Evolutionary conservation across 1,284 basidiomycete species (phyloP), one percentile per base, ranked within the genome.

Genomic region (Serendipita sp.): DNA sequence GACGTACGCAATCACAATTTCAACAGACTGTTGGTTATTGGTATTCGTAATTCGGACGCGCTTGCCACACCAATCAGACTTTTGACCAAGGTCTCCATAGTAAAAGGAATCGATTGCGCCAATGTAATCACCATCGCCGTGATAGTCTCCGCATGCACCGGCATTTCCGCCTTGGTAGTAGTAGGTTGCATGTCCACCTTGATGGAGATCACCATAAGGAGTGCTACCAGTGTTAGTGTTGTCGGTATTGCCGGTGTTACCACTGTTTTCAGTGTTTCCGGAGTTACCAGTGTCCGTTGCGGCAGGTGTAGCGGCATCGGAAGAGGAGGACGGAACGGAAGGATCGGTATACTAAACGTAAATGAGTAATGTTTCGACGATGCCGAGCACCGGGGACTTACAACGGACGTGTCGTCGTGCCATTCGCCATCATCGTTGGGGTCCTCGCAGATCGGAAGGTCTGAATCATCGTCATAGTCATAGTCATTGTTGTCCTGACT

Each of bases 81-180:
- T 67, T 26, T 67, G 72, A 64, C 77, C 75, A 55, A 72, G 68
- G 69, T 79, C 22, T 49, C 66, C 62, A 61, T 65, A 63, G 29
- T 61, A 61, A 61, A 22, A 47, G 55, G 62, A 61, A 43, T 61
- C 78, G 43, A 88, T 78, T 61, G 91, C 91, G 69, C 82, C 84
- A 70, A 93, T 79, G 64, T 78, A 68, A 69, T 80, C 87, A 26
- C n/a, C 68, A 74, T 94, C 91, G 1, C 69, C 65, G 78, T 91
- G 79, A 34, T 78, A 74, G 35, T 69, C 70, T 60, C 91, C 91
- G 72, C 91, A 93, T 5, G 88, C 87, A 64, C 89, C 89, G 3
- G 83, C 75, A 60, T 74, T 72, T 47, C 84, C 85, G 60, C 65
- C 42, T 65, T 67, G 66, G 17, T 12, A 61, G 64, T 53, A 35